These are phyloP conservation scores for Chytridium lagenaria DNA, from an alignment of 371 early-diverging fungal species.

Conservation along the genomic window DNA sequence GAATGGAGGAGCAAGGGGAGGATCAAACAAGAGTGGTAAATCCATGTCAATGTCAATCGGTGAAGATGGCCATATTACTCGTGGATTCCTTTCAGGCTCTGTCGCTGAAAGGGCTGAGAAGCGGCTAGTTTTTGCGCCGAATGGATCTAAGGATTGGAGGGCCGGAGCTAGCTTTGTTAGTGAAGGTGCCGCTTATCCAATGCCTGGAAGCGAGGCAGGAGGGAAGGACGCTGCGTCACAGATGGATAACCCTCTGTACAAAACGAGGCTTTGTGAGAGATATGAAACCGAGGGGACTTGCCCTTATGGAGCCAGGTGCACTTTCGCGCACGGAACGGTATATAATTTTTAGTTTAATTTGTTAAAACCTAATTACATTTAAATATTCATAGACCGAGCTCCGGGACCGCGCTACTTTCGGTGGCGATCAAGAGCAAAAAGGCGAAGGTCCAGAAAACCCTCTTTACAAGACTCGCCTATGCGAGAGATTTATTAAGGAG, in stretches of 20 bases:
- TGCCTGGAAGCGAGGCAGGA: neutral
- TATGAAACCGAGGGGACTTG: conserved; percentile 81
- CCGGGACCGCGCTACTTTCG: conserved; percentile 63
- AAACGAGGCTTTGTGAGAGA: conserved; percentile 83
- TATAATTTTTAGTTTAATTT: neutral
- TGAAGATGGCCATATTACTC: neutral
- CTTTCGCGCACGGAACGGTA: conserved; percentile 81
- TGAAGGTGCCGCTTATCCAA: neutral
- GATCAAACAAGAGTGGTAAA: too few species aligned
- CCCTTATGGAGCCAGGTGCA: conserved; percentile 79
- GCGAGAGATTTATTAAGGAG: conserved; percentile 79
- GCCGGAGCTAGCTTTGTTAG: neutral
- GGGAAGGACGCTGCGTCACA: too few species aligned
- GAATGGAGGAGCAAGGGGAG: too few species aligned
- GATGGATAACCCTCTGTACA: conserved; percentile 83
- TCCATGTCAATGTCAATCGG: conserved; percentile 7
- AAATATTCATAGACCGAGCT: conserved; percentile 67
- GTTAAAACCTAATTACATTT: neutral
- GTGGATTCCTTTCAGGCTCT: neutral
- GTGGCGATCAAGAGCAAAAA: conserved; percentile 43
- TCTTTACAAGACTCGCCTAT: conserved; percentile 82
- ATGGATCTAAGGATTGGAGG: conserved; percentile 28
- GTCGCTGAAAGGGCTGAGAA: neutral
- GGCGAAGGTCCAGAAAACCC: conserved; percentile 59
- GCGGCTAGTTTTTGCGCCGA: conserved; percentile 16